Conservation (phyloP, 1,284 basidiomycete species). For the Puccinia horiana region DNA sequence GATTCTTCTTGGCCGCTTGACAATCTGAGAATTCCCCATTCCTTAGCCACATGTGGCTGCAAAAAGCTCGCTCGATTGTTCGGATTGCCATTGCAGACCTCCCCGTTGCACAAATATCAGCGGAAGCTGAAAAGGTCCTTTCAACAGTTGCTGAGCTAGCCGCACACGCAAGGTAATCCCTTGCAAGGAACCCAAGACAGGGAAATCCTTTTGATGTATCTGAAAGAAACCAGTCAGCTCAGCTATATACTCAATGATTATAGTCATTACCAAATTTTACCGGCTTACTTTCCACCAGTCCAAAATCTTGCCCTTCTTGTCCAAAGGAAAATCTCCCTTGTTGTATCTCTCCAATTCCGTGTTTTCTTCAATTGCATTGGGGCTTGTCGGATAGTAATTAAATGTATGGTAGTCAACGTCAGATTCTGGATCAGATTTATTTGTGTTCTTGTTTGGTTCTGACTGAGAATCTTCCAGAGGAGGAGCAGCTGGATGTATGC, state of each 20-base stretch:
- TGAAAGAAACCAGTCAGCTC: not conserved
- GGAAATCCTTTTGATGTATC: conserved; percentile 2
- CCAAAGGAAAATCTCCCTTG: not conserved
- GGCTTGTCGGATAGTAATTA: not conserved
- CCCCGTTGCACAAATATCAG: not conserved
- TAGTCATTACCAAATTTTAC: not conserved
- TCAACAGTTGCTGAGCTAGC: conserved; percentile 16
- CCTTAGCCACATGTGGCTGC: not conserved
- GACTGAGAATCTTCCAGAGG: not conserved
- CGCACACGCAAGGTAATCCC: not conserved
- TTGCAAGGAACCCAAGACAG: not conserved
- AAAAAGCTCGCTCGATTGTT: no score
- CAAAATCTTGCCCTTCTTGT: not conserved
- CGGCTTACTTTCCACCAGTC: conserved; percentile 14
- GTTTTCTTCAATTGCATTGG: not conserved
- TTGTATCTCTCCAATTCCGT: not conserved
- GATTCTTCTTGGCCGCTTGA: no score
- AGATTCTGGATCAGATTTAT: not conserved
- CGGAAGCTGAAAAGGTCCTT: conserved; percentile 3
- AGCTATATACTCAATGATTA: not conserved
- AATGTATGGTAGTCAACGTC: not conserved
- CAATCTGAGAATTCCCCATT: no score
- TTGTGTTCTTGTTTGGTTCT: not conserved
- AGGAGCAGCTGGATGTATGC: not conserved
- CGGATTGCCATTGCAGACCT: no score